A percentile compares a stretch with the other conserved stretches of the same genome.
Evolutionary conservation across 306 rosid species (phyloP).

Genomic region (Bauhinia variegata): DNA sequence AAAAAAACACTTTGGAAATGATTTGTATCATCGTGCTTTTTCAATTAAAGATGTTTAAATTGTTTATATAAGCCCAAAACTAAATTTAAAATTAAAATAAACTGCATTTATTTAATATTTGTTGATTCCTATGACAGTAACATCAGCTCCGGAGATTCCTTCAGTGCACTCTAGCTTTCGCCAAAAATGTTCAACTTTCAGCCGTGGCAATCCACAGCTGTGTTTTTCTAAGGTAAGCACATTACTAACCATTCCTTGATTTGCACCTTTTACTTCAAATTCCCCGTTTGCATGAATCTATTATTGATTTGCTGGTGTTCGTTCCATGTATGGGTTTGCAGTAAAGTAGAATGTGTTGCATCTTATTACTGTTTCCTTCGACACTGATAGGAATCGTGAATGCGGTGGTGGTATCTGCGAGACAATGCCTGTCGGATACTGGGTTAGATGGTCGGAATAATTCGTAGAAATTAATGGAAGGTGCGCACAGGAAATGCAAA

Average conservation of each 20-base stretch:
- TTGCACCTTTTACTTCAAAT: neutral
- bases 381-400: conserved; percentile 10
- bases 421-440: conserved; percentile 12
- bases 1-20: too few species aligned
- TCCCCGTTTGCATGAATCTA: neutral
- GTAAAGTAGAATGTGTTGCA: neutral
- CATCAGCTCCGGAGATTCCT: neutral
- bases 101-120: too few species aligned
- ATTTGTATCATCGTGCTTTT: too few species aligned
- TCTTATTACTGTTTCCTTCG: neutral
- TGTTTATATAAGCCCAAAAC: too few species aligned
- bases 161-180: too few species aligned
- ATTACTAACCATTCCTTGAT: neutral
- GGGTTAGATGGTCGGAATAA: conserved; percentile 9
- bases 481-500: too few species aligned
- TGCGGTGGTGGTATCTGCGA: conserved; percentile 13
- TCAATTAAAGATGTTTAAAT: too few species aligned
- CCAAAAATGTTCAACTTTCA: neutral
- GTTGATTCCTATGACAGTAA: too few species aligned
- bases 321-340: neutral
- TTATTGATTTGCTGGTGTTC: neutral
- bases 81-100: too few species aligned
- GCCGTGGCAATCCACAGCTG: conserved; percentile 12
- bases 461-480: too few species aligned
- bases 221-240: conserved; percentile 32